Conservation (phyloP, 2,329 filamentous ascomycete genomes). For the Aspergillus sp. region DNA sequence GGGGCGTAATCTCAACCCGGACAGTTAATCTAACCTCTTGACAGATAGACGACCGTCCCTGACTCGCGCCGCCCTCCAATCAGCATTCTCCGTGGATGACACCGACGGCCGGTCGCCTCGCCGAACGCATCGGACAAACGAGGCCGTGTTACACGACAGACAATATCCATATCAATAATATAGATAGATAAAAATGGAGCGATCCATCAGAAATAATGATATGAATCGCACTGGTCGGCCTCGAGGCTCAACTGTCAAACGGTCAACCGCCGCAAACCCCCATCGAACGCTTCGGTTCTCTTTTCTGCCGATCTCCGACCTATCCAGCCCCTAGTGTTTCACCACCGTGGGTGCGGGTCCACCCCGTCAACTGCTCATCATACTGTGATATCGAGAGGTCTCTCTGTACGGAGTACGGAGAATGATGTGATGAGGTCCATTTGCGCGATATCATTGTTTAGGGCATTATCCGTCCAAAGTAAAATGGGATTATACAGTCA, state of each 20-base stretch:
- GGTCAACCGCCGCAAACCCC: not conserved
- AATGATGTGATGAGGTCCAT: not conserved
- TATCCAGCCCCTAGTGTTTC: constrained; percentile 24
- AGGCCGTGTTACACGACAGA: not conserved
- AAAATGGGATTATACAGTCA: too few relatives aligned
- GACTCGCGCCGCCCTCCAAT: not conserved
- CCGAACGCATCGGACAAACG: not conserved
- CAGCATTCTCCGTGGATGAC: not conserved
- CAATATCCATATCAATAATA: not conserved
- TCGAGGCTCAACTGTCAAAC: not conserved
- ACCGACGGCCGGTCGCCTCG: not conserved
- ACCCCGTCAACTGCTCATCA: constrained; percentile 2
- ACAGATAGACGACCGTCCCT: not conserved
- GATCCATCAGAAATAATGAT: not conserved
- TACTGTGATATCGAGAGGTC: not conserved
- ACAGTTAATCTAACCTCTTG: too few relatives aligned
- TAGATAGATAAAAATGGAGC: too few relatives aligned
- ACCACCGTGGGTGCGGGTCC: constrained; percentile 17
- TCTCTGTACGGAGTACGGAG: not conserved
- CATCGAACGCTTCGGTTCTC: not conserved
- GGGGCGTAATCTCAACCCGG: too few relatives aligned
- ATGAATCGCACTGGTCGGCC: not conserved
- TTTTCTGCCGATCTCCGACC: constrained; percentile 19
- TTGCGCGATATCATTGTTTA: not conserved
- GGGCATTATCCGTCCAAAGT: not conserved